These are phyloP conservation scores for Candida verbasci DNA, from an alignment of 805 yeast species.

Conservation along the genomic window DNA sequence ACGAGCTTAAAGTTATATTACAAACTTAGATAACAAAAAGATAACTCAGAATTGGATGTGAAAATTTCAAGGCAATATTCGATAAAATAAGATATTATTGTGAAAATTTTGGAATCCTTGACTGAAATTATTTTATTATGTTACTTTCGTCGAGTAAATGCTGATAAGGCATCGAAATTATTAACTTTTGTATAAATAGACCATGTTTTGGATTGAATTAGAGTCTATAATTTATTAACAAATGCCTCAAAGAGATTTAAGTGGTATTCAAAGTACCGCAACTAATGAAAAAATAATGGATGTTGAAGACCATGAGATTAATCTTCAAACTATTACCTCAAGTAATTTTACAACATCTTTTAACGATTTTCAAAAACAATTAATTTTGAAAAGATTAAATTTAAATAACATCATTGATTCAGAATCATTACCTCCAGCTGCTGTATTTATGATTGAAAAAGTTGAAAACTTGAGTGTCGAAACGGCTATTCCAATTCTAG, in stretches of 20 bases:
- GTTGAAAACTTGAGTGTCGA: conserved; percentile 17
- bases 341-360: conserved; percentile 20
- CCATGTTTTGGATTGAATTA: no score
- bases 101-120: no score
- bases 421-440: conserved; percentile 28
- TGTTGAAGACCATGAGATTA: conserved; percentile 11
- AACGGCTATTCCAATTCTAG: conserved; percentile 23
- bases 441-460: conserved; percentile 26
- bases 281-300: conserved; percentile 2
- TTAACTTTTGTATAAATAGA: no score
- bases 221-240: neutral
- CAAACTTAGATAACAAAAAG: no score
- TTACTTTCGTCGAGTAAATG: neutral
- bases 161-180: neutral
- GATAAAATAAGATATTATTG: no score
- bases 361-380: conserved; percentile 22
- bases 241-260: neutral
- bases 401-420: conserved; percentile 19
- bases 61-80: no score
- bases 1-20: no score
- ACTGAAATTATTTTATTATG: no score
- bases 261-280: neutral
- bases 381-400: conserved; percentile 22
- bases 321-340: conserved; percentile 16
- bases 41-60: no score